Evolutionary conservation across 176 grass and related monocot genomes (phyloP), one percentile per base, ranked within the genome.

Genomic region (Carex cristatella): DNA sequence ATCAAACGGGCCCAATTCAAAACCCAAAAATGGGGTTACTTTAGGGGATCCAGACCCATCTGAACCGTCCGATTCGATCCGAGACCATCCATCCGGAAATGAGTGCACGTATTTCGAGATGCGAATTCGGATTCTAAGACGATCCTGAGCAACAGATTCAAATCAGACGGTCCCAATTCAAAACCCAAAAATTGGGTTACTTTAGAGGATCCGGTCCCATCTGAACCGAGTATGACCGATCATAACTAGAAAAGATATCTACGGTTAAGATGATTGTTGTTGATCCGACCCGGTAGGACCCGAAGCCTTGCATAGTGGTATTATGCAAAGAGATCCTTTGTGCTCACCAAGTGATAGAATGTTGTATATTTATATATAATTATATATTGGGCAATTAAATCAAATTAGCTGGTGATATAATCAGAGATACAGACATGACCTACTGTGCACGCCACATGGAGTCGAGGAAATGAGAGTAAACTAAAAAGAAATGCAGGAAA

Each of bases 201-300:
- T 23, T 23, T 23, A 23, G 23, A 23, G 23, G 23, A 23, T 23
- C 23, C 23, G 23, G 23, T 23, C 23, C 23, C 23, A 58, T 79
- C 53, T 30, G 74, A 30, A 58, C 30, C 49, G 74, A 79, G 32
- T 33, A 79, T 79, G 74, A 79, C 53, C 35, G 51, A 30, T 79
- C 74, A 23, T 79, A 79, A 78, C 5, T 71, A 44, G 7, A 46
- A 44, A 19, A 71, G 68, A 46, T 71, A 46, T 71, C 68, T 40
- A 6, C 4, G 38, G 38, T 40, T 40, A 5, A 40, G 38, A 7
- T n/a, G 37, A 71, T 71, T 57, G 51, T 76, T 78, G 5, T 32
- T 78, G 51, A 78, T 79, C 74, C 74, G 74, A 79, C 74, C 74
- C 74, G 74, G 14, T 58, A 79, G 74, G 74, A 79, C 51, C 74